Evolutionary conservation across 495 filamentous ascomycete species (phyloP).

Genomic region (Neurospora sublineolata): DNA sequence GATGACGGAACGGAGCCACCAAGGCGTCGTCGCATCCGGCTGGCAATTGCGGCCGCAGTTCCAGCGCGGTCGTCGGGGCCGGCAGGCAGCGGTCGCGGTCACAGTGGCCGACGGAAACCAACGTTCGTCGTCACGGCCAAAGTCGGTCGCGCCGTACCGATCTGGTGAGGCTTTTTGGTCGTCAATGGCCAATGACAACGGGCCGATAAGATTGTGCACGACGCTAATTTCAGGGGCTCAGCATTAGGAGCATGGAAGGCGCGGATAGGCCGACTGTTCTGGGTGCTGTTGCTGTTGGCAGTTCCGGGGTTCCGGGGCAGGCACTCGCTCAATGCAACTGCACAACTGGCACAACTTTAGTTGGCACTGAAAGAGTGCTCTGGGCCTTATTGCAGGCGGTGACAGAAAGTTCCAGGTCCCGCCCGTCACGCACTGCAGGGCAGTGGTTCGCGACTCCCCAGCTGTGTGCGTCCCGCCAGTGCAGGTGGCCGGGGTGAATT

Average conservation of each 20-base stretch:
- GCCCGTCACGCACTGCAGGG: not conserved
- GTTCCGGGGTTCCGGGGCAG: not conserved
- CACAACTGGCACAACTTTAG: not conserved
- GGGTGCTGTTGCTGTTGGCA: not conserved
- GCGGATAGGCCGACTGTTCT: not conserved
- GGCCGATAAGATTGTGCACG: not conserved
- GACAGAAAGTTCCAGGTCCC: not conserved
- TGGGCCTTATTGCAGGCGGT: not conserved
- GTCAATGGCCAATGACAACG: not conserved
- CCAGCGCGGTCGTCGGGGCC: not conserved
- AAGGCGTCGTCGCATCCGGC: not conserved
- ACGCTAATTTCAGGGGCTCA: not conserved
- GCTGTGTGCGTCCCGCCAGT: not conserved
- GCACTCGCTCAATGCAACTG: not conserved
- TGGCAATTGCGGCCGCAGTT: not conserved
- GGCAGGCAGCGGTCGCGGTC: not conserved
- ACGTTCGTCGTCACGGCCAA: not conserved
- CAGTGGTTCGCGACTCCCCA: not conserved
- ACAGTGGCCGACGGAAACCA: not conserved
- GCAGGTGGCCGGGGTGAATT: no score
- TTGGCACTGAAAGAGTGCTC: not conserved
- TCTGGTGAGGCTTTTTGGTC: not conserved
- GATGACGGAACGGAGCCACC: not conserved
- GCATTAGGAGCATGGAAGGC: not conserved
- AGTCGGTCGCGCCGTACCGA: not conserved